Evolutionary conservation across 2,329 filamentous ascomycete species (phyloP), one percentile per base, ranked within the genome.

Genomic region (Emmonsiellopsis sp.): DNA sequence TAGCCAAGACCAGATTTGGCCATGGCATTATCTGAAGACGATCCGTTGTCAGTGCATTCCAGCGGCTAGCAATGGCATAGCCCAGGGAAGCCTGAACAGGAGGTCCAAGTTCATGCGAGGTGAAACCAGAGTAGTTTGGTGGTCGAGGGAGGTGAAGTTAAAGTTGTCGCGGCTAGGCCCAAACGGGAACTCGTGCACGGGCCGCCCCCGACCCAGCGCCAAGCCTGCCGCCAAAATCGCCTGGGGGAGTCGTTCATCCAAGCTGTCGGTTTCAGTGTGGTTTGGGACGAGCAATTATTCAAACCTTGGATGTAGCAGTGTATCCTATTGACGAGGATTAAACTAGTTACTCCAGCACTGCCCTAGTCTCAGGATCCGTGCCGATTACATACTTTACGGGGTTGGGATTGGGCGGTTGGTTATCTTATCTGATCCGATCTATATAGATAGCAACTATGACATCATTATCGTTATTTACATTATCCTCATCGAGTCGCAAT

Each of bases 61-160:
- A 27, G 47, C 14, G 21, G 31, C 14, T 6, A 11, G 2, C 21
- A 13, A 31, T 14, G 11, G 13, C 37, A 10, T 42, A 31, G 36
- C 11, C 31, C 36, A n/a, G 21, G 8, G 37, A 17, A 42, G 11
- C 11, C 7, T 27, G 13, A n/a, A 32, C 44, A 39, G n/a, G 31
- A 27, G n/a, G 13, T n/a, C 42, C 21, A 40, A 11, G 31, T 53
- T 48, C 42, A 53, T 53, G 51, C 51, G 21, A 34, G 36, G 27
- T 53, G 51, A 53, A 53, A 53, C 51, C 37, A 3, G 13, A 21
- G 43, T 34, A 33, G 51, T 53, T 14, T 32, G 42, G 27, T 27
- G 3, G 2, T 33, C 4, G 27, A 17, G 37, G 33, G 43, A 47
- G 13, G 33, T 52, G 21, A 43, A 46, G 17, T 42, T 32, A 36